Percentiles rank a stretch among this genome's conserved stretches.
Evolutionary conservation across 2,329 filamentous ascomycete genomes (phyloP).

Genomic region (Tolypocladium tundrense): DNA sequence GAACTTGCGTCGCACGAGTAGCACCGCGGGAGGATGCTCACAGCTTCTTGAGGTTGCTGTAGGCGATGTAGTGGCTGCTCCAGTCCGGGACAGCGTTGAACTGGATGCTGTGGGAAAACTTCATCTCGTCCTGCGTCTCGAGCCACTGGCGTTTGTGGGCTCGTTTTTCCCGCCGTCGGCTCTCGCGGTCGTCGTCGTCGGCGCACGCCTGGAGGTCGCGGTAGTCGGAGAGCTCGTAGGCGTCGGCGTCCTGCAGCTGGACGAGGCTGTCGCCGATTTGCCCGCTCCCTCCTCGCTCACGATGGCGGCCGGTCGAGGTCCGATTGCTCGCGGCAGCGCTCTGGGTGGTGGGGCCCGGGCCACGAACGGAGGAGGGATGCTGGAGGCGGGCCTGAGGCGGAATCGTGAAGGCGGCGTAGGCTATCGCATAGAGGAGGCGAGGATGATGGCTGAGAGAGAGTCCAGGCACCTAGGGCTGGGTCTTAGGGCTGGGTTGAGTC

Average conservation of each 20-base stretch:
- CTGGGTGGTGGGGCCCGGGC: slow-evolving; percentile 13
- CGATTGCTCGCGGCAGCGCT: slow-evolving; percentile 10
- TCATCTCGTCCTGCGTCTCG: slow-evolving; percentile 78
- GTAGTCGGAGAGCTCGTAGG: slow-evolving; percentile 34
- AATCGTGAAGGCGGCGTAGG: slow-evolving; percentile 20
- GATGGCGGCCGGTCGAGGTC: slow-evolving; percentile 12
- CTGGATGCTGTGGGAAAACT: slow-evolving; percentile 98
- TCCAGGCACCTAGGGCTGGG: neutral
- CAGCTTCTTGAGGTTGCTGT: slow-evolving; percentile 98
- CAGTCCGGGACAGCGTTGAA: slow-evolving; percentile 99
- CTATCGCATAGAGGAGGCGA: neutral
- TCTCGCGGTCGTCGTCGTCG: slow-evolving; percentile 19
- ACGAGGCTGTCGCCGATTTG: slow-evolving; percentile 2
- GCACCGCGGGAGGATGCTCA: slow-evolving; percentile 33
- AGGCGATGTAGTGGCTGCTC: slow-evolving; percentile 96
- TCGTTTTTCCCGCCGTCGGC: slow-evolving; percentile 32
- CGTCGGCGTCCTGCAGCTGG: slow-evolving; percentile 7
- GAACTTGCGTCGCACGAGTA: neutral
- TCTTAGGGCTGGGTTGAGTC: neutral
- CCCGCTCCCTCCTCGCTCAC: slow-evolving; percentile 26
- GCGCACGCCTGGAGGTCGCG: slow-evolving; percentile 17
- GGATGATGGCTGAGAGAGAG: neutral
- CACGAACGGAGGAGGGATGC: slow-evolving; percentile 29
- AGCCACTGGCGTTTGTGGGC: slow-evolving; percentile 59
- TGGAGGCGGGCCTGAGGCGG: slow-evolving; percentile 13